Evolutionary conservation across 164 flowering plant species (phyloP).

Genomic region (Hamamelis virginiana): DNA sequence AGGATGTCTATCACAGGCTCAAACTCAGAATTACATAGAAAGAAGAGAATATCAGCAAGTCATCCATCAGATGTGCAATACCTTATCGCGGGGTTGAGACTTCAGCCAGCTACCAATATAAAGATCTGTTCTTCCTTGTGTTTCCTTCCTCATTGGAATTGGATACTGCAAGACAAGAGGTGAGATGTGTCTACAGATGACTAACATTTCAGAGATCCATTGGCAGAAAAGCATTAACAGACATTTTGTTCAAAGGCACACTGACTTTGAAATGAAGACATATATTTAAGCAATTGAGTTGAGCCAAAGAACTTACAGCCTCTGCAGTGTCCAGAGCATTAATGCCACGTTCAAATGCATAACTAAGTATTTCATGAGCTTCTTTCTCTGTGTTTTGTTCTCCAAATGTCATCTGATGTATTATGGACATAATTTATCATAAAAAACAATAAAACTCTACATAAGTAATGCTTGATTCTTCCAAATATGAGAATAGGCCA

Average conservation of each 20-base stretch:
- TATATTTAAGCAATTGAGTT: not conserved
- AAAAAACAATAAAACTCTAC: not conserved
- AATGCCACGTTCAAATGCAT: constrained; percentile 79
- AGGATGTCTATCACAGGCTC: not conserved
- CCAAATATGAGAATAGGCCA: not conserved
- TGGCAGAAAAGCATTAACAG: not conserved
- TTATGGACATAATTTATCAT: not conserved
- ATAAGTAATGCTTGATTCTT: too few species aligned
- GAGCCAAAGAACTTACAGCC: constrained; percentile 47
- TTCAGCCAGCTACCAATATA: constrained; percentile 85
- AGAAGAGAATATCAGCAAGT: not conserved
- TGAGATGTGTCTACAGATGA: not conserved
- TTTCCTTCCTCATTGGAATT: constrained; percentile 79
- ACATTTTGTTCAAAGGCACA: not conserved
- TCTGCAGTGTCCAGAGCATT: constrained; percentile 81
- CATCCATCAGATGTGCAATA: constrained; percentile 16
- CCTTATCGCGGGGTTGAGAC: constrained; percentile 88
- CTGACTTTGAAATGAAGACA: not conserved
- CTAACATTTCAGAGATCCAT: not conserved
- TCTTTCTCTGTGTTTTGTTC: constrained; percentile 92
- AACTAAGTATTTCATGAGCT: constrained; percentile 81
- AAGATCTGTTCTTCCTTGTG: constrained; percentile 87
- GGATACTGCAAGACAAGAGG: constrained; percentile 60
- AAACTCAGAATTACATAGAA: not conserved
- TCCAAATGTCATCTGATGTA: constrained; percentile 88